These are phyloP conservation scores for Botrytis elliptica DNA, from an alignment of 2,329 filamentous ascomycete genomes.

Conservation along the genomic window DNA sequence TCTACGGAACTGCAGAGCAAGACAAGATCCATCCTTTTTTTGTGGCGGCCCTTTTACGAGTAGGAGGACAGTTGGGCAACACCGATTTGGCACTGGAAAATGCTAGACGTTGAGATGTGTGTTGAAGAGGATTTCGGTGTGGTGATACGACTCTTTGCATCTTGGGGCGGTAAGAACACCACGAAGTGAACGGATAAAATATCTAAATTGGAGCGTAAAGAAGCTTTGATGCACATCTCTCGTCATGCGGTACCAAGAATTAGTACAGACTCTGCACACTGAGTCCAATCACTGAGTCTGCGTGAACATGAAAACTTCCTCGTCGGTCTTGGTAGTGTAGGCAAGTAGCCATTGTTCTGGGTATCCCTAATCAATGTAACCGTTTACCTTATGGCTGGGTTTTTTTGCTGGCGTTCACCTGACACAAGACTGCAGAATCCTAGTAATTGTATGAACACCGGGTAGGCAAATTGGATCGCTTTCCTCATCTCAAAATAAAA, in stretches of 20 bases:
- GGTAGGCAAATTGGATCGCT: background rate
- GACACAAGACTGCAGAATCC: background rate
- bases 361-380: background rate
- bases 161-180: background rate
- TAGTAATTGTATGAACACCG: background rate
- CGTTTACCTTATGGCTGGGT: background rate
- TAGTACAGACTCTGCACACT: background rate
- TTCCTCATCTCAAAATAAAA: background rate
- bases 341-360: background rate
- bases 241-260: background rate
- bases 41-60: background rate
- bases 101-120: no score
- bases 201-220: background rate
- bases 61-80: background rate
- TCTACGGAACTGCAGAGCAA: background rate
- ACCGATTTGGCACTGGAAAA: background rate
- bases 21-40: background rate
- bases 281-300: background rate
- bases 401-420: background rate
- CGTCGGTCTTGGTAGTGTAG: background rate
- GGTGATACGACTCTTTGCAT: background rate
- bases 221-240: background rate
- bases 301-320: background rate
- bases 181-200: background rate
- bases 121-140: no score